Evolutionary conservation across 805 yeast genomes (phyloP), one percentile per base, ranked within the genome.

Genomic region (Lipomyces sp.): DNA sequence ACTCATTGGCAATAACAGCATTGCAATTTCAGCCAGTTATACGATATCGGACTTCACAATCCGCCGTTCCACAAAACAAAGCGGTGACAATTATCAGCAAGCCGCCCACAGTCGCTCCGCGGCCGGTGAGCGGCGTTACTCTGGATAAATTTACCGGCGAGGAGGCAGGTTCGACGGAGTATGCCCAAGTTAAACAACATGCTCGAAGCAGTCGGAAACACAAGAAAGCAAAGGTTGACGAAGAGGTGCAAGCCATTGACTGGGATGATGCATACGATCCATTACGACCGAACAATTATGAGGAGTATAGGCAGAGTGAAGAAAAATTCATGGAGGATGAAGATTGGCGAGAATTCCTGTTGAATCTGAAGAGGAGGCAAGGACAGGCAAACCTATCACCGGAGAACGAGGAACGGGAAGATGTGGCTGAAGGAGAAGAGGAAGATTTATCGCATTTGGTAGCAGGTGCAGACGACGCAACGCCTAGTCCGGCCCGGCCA

Each of bases 241-340:
- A 53, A 3, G 63, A 59, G 29, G 33, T 48, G 15, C 60, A 50
- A 32, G 53, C 57, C 30, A 29, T 59, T 18, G 69, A 69, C 48
- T 70, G 72, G 72, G 72, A 70, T n/a, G 72, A 65, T 30, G 32
- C 57, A 8, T 70, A 70, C 53, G 72, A 69, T 56, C 65, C 66
- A 11, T 33, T 39, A 35, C 60, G 63, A 3, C 72, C 72, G 34
- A 70, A 70, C 53, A 57, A 59, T 37, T 70, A 70, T 34, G 67
- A 65, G 24, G 68, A 69, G 34, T 70, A 63, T 59, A 65, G 50
- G 54, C 51, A 62, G 15, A 70, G 72, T 34, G 72, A 70, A n/a
- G 72, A 70, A 35, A 54, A 53, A 33, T 69, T 50, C 58, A 35
- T 56, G 62, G 72, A 70, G 45, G 70, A 69, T 53, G 72, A 70